Evolutionary conservation across 345 rosid species (phyloP).

Genomic region (Trapa bicornis): DNA sequence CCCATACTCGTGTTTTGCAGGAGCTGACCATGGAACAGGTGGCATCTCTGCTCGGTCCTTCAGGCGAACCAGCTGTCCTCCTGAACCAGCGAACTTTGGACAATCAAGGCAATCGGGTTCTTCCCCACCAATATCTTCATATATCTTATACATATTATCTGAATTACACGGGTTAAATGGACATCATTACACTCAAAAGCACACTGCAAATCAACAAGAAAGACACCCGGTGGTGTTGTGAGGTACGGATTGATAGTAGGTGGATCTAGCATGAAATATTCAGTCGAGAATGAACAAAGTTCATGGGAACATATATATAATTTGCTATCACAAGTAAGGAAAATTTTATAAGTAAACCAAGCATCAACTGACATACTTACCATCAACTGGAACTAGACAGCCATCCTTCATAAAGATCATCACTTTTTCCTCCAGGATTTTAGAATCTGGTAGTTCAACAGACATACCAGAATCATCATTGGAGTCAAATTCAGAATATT

Average conservation of each 20-base stretch:
- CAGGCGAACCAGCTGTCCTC: background rate
- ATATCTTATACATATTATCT: background rate
- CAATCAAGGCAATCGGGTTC: background rate
- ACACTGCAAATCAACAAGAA: background rate
- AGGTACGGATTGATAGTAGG: background rate
- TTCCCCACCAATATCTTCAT: background rate
- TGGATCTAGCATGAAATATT: background rate
- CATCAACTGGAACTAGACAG: constrained; percentile 47
- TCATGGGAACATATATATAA: background rate
- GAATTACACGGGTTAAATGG: background rate
- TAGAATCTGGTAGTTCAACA: background rate
- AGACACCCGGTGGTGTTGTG: background rate
- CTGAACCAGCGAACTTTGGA: background rate
- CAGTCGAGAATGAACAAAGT: background rate
- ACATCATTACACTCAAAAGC: background rate
- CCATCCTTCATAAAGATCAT: constrained; percentile 55
- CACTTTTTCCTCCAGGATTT: constrained; percentile 19
- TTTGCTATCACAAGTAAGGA: background rate
- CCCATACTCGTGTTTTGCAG: background rate
- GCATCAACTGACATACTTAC: constrained; percentile 17
- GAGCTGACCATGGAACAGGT: background rate
- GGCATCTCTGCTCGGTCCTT: background rate
- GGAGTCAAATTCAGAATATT: background rate
- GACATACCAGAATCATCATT: background rate
- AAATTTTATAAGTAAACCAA: background rate